These are phyloP conservation scores for Ophiostoma tasmaniense DNA, from an alignment of 2,329 filamentous ascomycete genomes.

Conservation along the genomic window DNA sequence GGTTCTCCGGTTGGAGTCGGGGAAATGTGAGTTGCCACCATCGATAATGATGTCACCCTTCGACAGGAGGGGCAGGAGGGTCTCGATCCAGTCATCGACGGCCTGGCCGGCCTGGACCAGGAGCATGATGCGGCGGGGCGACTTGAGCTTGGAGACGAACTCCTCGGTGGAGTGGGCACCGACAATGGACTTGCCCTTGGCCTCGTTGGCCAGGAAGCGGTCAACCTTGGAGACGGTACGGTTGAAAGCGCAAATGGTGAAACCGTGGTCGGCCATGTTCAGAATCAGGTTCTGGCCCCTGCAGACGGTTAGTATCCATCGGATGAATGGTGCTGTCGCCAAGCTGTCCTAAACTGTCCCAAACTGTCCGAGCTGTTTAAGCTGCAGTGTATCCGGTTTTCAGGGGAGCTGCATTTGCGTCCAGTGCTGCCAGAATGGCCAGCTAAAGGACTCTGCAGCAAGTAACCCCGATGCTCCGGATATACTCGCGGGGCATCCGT, in stretches of 20 bases:
- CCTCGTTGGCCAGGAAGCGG: constrained; percentile 82
- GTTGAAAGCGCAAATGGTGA: constrained; percentile 98
- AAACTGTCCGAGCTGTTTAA: background rate
- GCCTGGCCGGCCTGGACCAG: constrained; percentile 97
- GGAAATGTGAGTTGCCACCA: constrained; percentile 98
- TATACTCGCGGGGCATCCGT: background rate
- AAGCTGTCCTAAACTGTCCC: background rate
- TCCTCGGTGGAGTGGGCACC: constrained; percentile 91
- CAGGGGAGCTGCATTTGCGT: background rate
- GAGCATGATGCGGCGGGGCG: constrained; percentile 92
- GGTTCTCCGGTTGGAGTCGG: constrained; percentile 95
- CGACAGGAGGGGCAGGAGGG: constrained; percentile 74
- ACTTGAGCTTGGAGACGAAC: constrained; percentile 95
- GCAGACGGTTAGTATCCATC: constrained; percentile 10
- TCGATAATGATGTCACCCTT: constrained; percentile 97
- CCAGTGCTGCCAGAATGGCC: background rate
- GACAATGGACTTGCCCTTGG: constrained; percentile 90
- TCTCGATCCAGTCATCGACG: constrained; percentile 98
- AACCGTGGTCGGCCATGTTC: constrained; percentile 84
- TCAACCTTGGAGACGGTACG: constrained; percentile 98
- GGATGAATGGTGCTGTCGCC: background rate
- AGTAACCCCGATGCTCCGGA: background rate
- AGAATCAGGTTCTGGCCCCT: constrained; percentile 80
- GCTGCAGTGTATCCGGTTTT: background rate
- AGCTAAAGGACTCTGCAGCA: background rate